Conservation (phyloP, 352 stramenopile genomes). For the Elongisporangium prolatum region DNA sequence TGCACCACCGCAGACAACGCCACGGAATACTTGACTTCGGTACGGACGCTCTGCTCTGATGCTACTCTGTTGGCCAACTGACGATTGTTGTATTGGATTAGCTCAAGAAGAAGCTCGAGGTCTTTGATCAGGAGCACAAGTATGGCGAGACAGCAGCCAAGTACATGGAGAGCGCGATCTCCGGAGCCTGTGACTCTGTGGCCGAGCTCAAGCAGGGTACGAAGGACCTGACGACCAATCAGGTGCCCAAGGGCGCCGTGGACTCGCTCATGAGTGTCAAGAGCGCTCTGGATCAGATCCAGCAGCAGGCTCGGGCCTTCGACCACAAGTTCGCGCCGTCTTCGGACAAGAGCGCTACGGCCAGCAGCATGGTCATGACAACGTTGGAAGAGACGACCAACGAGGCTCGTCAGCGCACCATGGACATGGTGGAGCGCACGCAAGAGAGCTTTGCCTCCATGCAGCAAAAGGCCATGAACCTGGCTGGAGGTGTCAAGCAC, state of each 20-base stretch:
- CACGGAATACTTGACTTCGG: slow-evolving; percentile 42
- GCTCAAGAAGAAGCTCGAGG: slow-evolving; percentile 52
- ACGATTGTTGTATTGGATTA: slow-evolving; percentile 5
- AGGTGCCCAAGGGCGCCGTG: slow-evolving; percentile 34
- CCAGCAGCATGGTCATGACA: slow-evolving; percentile 6
- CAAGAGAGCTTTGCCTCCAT: slow-evolving; percentile 46
- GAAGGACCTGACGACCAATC: slow-evolving; percentile 8
- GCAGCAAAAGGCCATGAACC: slow-evolving; percentile 35
- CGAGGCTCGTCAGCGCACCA: slow-evolving; percentile 42
- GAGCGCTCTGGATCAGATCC: slow-evolving; percentile 21
- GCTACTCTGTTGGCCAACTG: not conserved
- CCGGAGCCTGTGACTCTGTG: slow-evolving; percentile 22
- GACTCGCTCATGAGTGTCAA: slow-evolving; percentile 42
- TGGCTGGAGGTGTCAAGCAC: slow-evolving; percentile 17
- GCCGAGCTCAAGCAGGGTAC: slow-evolving; percentile 23
- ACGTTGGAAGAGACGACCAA: slow-evolving; percentile 48
- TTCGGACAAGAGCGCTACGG: slow-evolving; percentile 11
- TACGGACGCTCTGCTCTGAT: slow-evolving; percentile 8
- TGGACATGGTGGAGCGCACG: slow-evolving; percentile 50
- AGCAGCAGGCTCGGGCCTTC: slow-evolving; percentile 43
- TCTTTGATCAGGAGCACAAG: slow-evolving; percentile 46
- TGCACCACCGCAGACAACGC: slow-evolving; percentile 45
- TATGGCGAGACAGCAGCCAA: slow-evolving; percentile 34
- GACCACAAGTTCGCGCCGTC: slow-evolving; percentile 48
- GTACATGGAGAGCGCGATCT: slow-evolving; percentile 40